These are phyloP conservation scores for Neopestalotiopsis clavispora DNA, from an alignment of 2,329 filamentous ascomycete genomes.

Conservation along the genomic window DNA sequence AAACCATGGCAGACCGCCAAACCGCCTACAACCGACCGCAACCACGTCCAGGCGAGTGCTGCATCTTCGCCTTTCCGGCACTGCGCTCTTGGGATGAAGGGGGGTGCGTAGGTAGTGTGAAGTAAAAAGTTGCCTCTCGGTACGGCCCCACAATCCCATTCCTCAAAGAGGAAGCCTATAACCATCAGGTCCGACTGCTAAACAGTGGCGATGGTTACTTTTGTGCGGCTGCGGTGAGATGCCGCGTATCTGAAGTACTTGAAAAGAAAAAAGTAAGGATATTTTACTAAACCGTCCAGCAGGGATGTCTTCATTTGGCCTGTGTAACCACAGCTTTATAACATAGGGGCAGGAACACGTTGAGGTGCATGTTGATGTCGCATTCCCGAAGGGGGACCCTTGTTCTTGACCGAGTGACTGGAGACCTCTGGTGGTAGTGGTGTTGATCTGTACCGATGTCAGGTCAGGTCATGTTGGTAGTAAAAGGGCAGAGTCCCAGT, in stretches of 20 bases:
- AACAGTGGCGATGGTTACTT: not conserved
- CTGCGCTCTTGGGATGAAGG: not conserved
- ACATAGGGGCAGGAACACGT: slow-evolving; percentile 10
- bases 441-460: not conserved
- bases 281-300: not conserved
- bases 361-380: slow-evolving; percentile 6
- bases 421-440: not conserved
- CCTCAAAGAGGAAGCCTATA: not conserved
- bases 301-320: not conserved
- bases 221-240: not conserved
- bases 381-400: not conserved
- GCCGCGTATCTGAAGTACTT: not conserved
- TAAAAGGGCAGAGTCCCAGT: not conserved
- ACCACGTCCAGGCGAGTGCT: not conserved
- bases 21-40: not conserved
- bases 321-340: slow-evolving; percentile 8
- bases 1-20: not conserved
- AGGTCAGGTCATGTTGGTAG: not conserved
- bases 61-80: not conserved
- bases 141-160: not conserved
- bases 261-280: not conserved
- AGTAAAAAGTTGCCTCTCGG: not conserved
- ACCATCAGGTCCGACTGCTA: not conserved
- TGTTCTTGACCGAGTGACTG: slow-evolving; percentile 15
- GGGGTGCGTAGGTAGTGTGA: no score